Evolutionary conservation across 2,329 filamentous ascomycete species (phyloP), one percentile per base, ranked within the genome.

Genomic region (Aureobasidium vineae): DNA sequence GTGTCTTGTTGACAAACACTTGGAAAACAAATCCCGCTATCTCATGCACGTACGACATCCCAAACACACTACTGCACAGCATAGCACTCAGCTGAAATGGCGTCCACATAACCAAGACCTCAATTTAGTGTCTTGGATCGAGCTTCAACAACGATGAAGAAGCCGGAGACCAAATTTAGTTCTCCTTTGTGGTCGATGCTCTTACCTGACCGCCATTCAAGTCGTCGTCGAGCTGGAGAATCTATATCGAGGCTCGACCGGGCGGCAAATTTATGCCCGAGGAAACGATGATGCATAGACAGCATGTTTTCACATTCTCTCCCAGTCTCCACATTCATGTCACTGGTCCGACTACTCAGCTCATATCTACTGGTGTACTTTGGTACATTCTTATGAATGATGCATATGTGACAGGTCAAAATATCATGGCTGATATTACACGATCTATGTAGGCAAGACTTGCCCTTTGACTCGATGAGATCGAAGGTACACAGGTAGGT

Each of bases 51-150:
- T 28, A 19, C 31, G 31, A 45, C 47, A 63, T 43, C 23, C 38
- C 36, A 63, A 63, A 63, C 60, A 43, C 43, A 40, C 60, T 63
- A 63, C 45, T 63, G 60, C 60, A 50, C 45, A 63, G 21, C 59
- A 50, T 40, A 50, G 45, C 23, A 33, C 31, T 63, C 43, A 49
- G 45, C 33, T 47, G 28, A 19, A 19, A 28, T 26, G 59, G 43
- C 57, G 26, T 15, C 19, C 31, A 21, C 26, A 23, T n/a, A 59
- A 40, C 15, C 33, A 56, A n/a, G 15, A 13, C 19, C 54, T 59
- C 19, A 23, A 47, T 45, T 50, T 49, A 50, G 59, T 40, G 40
- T 40, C 43, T 21, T 38, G 33, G 45, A 50, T 50, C 33, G 45
- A 26, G 59, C 59, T 50, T 38, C n/a, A 23, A 31, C 13, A 36